Base-by-base conservation (phyloP, 176 grass and related monocot genomes). In the Triticum monococcum region DNA sequence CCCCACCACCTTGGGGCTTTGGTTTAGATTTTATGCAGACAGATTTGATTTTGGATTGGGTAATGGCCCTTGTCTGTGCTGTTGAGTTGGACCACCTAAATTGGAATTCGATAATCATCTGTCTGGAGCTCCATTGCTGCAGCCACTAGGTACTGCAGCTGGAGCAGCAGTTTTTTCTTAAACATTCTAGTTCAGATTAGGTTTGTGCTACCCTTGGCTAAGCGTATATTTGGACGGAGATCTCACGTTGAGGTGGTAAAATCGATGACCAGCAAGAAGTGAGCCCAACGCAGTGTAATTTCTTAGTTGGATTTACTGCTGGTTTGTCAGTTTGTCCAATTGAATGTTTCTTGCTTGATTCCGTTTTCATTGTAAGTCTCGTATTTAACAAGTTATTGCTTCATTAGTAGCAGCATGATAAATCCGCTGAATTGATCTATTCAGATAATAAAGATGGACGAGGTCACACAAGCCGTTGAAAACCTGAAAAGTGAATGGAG, bases 401-500 rank as follows among this genome's bases (percentile, higher is more conserved):
- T 65, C 38, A 50, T 81, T 30, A 56, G 65, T 52, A 70, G 20
- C 75, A 37, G 4, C 65, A 52, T 64, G 64, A 2, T 79, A 31
- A 80, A 7, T 54, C 18, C 18, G 10, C 4, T 75, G 57, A 84
- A 68, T 35, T 80, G 45, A 26, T 30, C 46, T 50, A 32, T 62
- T 46, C 50, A 72, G 36, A 82, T 80, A 56, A 80, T 50, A 81
- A 2, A 24, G 76, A 95, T 98, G 96, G 96, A 96, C 8, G 90
- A 92, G 80, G 88, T 98, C 48, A 87, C 92, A 14, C 45, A 89
- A 87, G 93, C 91, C 40, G 93, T 98, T 77, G 81, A 82, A 32
- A 74, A 94, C 72, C 82, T 94, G 82, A 94, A 98, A 68, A 90
- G 81, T 75, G 90, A 96, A 57, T 92, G 93, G 93, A 88, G 80